Evolutionary conservation across 768 basidiomycete species (phyloP).

Genomic region (Epithele typhae): DNA sequence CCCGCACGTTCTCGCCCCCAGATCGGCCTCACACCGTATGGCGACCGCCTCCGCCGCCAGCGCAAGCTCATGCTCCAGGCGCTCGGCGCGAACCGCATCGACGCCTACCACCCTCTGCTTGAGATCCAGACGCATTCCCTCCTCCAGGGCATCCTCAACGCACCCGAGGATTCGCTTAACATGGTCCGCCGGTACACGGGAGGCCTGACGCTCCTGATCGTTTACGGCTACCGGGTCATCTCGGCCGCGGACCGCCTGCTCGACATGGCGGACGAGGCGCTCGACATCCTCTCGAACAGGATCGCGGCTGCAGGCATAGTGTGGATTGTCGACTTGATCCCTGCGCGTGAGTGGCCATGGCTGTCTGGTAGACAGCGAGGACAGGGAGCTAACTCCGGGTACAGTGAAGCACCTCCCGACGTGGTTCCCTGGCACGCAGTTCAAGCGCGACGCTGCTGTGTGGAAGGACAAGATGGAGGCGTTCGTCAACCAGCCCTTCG

Average conservation of each 20-base stretch:
- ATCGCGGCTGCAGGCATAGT: conserved; percentile 15
- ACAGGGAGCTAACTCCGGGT: too few relatives aligned
- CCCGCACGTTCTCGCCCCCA: conserved; percentile 13
- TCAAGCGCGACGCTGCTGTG: conserved; percentile 17
- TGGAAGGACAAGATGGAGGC: conserved; percentile 18
- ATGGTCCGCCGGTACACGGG: conserved; percentile 19
- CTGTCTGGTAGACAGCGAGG: too few relatives aligned
- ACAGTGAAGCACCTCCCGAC: conserved; percentile 22
- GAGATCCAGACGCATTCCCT: conserved; percentile 53
- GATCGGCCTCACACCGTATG: conserved; percentile 66
- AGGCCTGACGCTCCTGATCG: conserved; percentile 18
- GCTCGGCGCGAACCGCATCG: conserved; percentile 48
- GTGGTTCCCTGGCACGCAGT: conserved; percentile 27
- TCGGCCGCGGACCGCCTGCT: conserved; percentile 15
- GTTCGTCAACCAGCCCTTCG: conserved; percentile 12
- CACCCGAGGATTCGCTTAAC: conserved; percentile 31
- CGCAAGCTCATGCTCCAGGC: conserved; percentile 65
- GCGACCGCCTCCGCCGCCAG: conserved; percentile 58
- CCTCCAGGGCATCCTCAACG: conserved; percentile 48
- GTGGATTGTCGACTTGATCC: conserved; percentile 20
- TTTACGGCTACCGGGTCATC: conserved; percentile 17
- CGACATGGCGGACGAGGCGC: conserved; percentile 15
- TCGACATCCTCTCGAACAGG: conserved; percentile 17
- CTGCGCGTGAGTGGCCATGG: conserved; percentile 13
- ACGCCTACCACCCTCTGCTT: conserved; percentile 54